Conservation (phyloP, 768 basidiomycete species). For the Leucocoprinus leucothites region DNA sequence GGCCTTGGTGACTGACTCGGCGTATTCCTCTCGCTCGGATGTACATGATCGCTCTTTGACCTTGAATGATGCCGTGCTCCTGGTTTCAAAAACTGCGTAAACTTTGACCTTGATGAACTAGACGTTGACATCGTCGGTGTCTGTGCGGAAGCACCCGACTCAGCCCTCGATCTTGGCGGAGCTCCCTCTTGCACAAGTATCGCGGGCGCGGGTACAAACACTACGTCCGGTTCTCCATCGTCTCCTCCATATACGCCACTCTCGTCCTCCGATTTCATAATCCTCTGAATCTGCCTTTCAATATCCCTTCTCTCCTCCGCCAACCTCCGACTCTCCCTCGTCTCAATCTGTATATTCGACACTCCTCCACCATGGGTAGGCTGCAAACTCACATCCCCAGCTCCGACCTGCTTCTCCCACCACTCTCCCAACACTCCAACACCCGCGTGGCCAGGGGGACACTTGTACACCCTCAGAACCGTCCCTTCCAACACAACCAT, state of each 20-base stretch:
- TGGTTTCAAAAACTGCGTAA: conserved; percentile 43
- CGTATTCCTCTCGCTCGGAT: conserved; percentile 16
- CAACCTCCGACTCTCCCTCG: conserved; percentile 17
- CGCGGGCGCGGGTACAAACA: neutral
- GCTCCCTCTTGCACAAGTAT: neutral
- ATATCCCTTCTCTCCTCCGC: conserved; percentile 18
- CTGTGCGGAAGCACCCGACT: neutral
- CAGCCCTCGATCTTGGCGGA: neutral
- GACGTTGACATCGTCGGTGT: neutral
- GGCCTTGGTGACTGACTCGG: conserved; percentile 23
- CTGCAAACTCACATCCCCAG: conserved; percentile 47
- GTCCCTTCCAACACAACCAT: conserved; percentile 93
- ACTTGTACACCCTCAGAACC: conserved; percentile 73
- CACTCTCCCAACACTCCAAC: conserved; percentile 61
- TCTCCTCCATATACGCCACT: conserved; percentile 17
- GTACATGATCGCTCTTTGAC: conserved; percentile 35
- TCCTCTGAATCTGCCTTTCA: conserved; percentile 19
- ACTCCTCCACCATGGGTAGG: conserved; percentile 16
- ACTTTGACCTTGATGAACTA: conserved; percentile 30
- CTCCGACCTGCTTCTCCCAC: conserved; percentile 79
- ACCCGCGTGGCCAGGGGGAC: conserved; percentile 36
- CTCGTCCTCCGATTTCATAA: conserved; percentile 21
- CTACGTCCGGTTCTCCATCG: conserved; percentile 4
- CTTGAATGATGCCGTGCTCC: conserved; percentile 31
- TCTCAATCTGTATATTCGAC: conserved; percentile 19